phyloP scores from a whole-genome alignment of 2,329 filamentous ascomycete species.

The Epichloe sibirici region DNA sequence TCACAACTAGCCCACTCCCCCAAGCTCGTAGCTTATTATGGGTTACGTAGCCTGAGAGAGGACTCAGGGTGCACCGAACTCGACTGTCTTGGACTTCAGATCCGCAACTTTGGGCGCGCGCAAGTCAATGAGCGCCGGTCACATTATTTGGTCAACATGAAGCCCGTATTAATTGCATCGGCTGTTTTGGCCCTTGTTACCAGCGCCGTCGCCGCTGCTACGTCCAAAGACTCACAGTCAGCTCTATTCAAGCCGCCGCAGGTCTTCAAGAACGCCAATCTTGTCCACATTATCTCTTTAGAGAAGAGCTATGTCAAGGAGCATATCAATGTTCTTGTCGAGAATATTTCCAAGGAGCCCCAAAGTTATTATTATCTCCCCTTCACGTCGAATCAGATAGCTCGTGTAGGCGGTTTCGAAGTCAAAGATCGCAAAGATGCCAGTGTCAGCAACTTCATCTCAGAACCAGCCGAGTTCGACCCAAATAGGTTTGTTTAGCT shows the following conservation, averaged over 20 bases:
- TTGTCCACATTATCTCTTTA: constrained; percentile 79
- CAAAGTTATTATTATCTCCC: constrained; percentile 88
- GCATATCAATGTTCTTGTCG: constrained; percentile 83
- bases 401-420: constrained; percentile 72
- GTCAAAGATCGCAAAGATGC: constrained; percentile 83
- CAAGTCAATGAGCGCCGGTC: constrained; percentile 22
- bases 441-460: constrained; percentile 52
- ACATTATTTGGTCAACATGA: constrained; percentile 23
- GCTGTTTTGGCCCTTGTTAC: constrained; percentile 47
- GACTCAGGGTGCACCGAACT: constrained; percentile 3
- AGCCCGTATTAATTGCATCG: constrained; percentile 37
- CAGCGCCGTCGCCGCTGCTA: constrained; percentile 32
- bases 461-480: constrained; percentile 55
- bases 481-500: constrained; percentile 36
- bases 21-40: background rate
- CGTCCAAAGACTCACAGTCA: constrained; percentile 47
- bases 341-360: constrained; percentile 68
- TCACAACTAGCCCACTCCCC: background rate
- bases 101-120: constrained; percentile 12
- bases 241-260: constrained; percentile 71
- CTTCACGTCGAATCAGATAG: constrained; percentile 65
- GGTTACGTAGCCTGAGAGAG: constrained; percentile 6
- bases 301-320: constrained; percentile 90
- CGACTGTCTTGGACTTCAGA: constrained; percentile 6
- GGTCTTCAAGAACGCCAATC: constrained; percentile 86